Evolutionary conservation across 352 stramenopile species (phyloP).

Genomic region (Phytophthora crassamura): DNA sequence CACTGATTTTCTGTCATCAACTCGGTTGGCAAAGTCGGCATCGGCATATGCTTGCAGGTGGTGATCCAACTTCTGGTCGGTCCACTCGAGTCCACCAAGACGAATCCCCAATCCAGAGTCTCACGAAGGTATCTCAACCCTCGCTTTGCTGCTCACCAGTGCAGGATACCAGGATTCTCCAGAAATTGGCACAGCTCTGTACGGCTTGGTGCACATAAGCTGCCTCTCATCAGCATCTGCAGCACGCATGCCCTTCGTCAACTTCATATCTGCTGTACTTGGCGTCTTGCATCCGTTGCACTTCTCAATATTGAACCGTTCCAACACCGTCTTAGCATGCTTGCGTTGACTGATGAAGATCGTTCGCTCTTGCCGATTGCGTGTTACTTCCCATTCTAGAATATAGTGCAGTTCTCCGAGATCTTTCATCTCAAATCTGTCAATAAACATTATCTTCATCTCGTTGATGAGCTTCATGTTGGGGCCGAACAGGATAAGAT

Average conservation of each 20-base stretch:
- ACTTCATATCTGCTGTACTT: conserved; percentile 14
- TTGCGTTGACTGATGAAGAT: conserved; percentile 26
- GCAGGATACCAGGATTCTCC: conserved; percentile 20
- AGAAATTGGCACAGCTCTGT: conserved; percentile 21
- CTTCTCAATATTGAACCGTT: conserved; percentile 23
- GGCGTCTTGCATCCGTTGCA: conserved; percentile 25
- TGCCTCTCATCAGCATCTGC: conserved; percentile 1
- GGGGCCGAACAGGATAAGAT: conserved; percentile 31
- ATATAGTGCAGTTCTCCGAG: conserved; percentile 30
- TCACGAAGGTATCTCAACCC: conserved; percentile 13
- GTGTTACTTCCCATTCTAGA: conserved; percentile 28
- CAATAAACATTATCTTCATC: conserved; percentile 18
- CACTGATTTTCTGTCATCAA: conserved; percentile 33
- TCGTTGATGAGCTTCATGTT: conserved; percentile 14
- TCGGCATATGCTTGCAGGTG: conserved; percentile 19
- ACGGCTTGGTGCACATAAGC: conserved; percentile 13
- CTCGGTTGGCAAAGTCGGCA: conserved; percentile 27
- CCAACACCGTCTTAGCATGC: conserved; percentile 18
- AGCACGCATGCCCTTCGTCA: conserved; percentile 27
- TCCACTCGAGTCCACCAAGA: conserved; percentile 6
- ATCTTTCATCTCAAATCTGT: conserved; percentile 30
- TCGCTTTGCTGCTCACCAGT: conserved; percentile 24
- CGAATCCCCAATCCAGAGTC: conserved; percentile 10
- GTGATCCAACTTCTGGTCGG: conserved; percentile 3
- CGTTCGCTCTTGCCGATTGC: conserved; percentile 5